Evolutionary conservation across 352 stramenopile genomes (phyloP).

Genomic region (Globisporangium heterothallicum): DNA sequence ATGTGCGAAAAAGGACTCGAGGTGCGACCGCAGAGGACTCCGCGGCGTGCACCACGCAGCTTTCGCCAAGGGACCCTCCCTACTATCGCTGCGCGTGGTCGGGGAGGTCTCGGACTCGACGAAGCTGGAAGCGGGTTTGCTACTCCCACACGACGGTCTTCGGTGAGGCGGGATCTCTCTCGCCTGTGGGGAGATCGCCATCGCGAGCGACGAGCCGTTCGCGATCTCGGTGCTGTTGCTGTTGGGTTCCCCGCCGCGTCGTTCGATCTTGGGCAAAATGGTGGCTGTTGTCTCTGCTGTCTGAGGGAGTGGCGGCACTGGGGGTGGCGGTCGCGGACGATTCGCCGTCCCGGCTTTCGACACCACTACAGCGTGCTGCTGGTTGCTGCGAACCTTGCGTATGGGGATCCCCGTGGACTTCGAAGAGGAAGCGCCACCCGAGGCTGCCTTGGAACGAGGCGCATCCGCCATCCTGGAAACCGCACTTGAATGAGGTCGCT

Average conservation of each 20-base stretch:
- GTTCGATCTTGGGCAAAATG: conserved; percentile 34
- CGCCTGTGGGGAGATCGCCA: conserved; percentile 23
- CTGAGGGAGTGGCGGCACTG: no score
- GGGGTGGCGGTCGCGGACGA: background rate
- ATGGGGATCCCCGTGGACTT: background rate
- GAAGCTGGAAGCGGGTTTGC: background rate
- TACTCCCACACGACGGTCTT: background rate
- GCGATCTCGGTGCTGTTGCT: conserved; percentile 13
- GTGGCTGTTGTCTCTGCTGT: conserved; percentile 10
- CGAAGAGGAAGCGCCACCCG: no score
- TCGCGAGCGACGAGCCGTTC: conserved; percentile 10
- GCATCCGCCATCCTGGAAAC: conserved; percentile 23
- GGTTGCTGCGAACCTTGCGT: background rate
- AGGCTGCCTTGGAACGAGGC: conserved; percentile 16
- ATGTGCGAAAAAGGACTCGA: conserved; percentile 32
- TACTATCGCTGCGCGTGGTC: conserved; percentile 23
- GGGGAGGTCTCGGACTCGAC: conserved; percentile 23
- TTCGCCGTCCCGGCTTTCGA: background rate
- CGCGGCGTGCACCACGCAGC: conserved; percentile 55
- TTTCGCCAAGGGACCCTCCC: conserved; percentile 27
- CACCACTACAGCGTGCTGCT: background rate
- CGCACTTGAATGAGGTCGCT: background rate
- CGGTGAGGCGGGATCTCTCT: conserved; percentile 16
- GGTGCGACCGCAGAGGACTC: conserved; percentile 23
- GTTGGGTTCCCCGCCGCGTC: conserved; percentile 8